phyloP scores from a whole-genome alignment of 2,329 filamentous ascomycete genomes.

The Botrytis deweyae region DNA sequence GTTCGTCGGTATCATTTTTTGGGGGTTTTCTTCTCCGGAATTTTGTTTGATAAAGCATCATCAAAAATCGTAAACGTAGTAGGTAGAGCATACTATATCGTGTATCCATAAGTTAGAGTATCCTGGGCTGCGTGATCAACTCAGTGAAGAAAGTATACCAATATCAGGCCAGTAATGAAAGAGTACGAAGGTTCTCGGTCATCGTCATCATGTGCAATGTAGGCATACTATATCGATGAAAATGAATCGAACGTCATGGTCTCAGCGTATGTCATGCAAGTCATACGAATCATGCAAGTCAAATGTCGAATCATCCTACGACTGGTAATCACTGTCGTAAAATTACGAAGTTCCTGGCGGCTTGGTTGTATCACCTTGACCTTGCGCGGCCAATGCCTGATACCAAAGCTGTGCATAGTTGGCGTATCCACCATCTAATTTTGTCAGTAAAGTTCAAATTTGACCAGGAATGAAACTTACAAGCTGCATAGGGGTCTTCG shows the following conservation, averaged over 20 bases:
- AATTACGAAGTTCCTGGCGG: constrained; percentile 43
- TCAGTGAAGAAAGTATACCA: constrained; percentile 23
- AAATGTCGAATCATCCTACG: constrained; percentile 33
- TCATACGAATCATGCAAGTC: constrained; percentile 38
- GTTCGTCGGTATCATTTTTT: constrained; percentile 1
- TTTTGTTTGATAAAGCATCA: constrained; percentile 4
- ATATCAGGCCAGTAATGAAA: constrained; percentile 15
- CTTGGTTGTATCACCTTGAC: constrained; percentile 42
- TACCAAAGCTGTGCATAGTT: constrained; percentile 81
- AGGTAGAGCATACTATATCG: constrained; percentile 21
- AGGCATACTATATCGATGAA: constrained; percentile 39
- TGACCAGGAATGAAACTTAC: constrained; percentile 45
- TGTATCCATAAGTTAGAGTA: constrained; percentile 19
- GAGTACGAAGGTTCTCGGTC: constrained; percentile 21
- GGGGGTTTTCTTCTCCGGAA: constrained; percentile 9
- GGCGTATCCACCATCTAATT: constrained; percentile 72
- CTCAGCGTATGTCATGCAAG: constrained; percentile 37
- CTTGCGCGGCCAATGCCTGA: constrained; percentile 59
- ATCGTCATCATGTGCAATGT: constrained; percentile 37
- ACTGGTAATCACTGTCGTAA: constrained; percentile 29
- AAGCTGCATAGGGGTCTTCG: constrained; percentile 73
- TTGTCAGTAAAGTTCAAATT: constrained; percentile 23
- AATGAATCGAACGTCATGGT: constrained; percentile 38
- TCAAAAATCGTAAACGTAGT: constrained; percentile 16
- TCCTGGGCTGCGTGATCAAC: constrained; percentile 21